Conservation (phyloP, 2,329 filamentous ascomycete genomes). For the Fusarium scirpi region DNA sequence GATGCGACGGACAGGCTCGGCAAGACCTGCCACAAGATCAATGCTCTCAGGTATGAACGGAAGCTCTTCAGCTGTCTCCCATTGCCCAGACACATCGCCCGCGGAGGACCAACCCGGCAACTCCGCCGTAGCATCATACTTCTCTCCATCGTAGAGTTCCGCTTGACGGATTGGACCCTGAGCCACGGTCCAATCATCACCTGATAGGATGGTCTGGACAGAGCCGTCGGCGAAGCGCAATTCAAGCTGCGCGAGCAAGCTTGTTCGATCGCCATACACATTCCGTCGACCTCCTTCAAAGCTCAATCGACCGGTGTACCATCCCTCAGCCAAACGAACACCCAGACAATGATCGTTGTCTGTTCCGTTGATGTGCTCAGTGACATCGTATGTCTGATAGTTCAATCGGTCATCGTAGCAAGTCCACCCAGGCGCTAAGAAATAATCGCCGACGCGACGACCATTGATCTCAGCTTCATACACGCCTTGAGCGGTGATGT, state of each 20-base stretch:
- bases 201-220: conserved; percentile 49
- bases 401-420: conserved; percentile 61
- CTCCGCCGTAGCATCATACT: conserved; percentile 57
- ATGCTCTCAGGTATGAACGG: conserved; percentile 21
- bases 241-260: conserved; percentile 55
- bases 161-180: conserved; percentile 51
- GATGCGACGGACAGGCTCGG: conserved; percentile 55
- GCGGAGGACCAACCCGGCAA: conserved; percentile 33
- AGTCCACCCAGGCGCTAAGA: conserved; percentile 65
- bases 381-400: conserved; percentile 67
- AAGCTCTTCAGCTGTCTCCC: background rate
- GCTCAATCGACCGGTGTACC: conserved; percentile 58
- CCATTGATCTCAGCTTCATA: conserved; percentile 60
- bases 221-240: conserved; percentile 52
- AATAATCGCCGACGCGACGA: conserved; percentile 55
- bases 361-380: conserved; percentile 49
- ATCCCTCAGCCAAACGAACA: conserved; percentile 60
- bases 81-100: background rate
- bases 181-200: conserved; percentile 55
- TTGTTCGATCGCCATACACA: conserved; percentile 54
- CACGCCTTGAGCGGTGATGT: conserved; percentile 60
- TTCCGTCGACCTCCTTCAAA: conserved; percentile 45
- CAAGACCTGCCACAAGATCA: conserved; percentile 40
- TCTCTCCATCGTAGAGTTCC: conserved; percentile 66
- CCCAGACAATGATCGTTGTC: conserved; percentile 30